These are phyloP conservation scores for Tylopilus felleus DNA, from an alignment of 768 basidiomycete species.

Conservation along the genomic window DNA sequence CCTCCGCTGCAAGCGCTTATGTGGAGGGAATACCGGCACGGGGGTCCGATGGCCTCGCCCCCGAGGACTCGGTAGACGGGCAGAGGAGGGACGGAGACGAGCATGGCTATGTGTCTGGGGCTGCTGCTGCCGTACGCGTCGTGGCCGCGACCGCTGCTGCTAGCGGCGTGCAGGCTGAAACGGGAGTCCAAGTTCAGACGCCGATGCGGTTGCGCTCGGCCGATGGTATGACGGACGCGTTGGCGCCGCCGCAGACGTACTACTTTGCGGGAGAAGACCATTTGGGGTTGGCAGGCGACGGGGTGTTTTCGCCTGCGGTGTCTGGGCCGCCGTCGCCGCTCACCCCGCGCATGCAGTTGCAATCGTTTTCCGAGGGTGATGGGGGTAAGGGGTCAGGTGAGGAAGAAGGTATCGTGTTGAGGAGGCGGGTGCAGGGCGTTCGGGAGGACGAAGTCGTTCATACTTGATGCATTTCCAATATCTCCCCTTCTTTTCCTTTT, in stretches of 20 bases:
- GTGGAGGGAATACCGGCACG: background rate
- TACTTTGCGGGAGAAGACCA: constrained; percentile 52
- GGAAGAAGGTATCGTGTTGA: constrained; percentile 17
- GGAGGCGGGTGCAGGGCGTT: constrained; percentile 17
- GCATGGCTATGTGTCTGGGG: background rate
- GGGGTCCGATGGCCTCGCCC: constrained; percentile 9
- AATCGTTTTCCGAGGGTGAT: constrained; percentile 7
- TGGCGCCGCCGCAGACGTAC: constrained; percentile 39
- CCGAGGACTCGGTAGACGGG: constrained; percentile 12
- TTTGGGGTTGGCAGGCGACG: constrained; percentile 63
- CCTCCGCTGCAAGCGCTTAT: background rate
- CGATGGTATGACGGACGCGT: background rate
- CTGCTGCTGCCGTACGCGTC: background rate
- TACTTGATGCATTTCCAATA: constrained; percentile 4
- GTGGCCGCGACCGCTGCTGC: background rate
- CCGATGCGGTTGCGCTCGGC: background rate
- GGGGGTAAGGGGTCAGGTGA: constrained; percentile 4
- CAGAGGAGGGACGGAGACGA: background rate
- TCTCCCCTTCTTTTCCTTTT: too few species aligned
- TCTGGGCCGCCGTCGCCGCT: constrained; percentile 67
- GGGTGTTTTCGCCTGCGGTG: constrained; percentile 67
- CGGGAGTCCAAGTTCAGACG: background rate
- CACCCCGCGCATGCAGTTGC: constrained; percentile 37
- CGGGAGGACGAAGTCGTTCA: background rate
- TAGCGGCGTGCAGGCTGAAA: background rate